Evolutionary conservation across 1,284 basidiomycete species (phyloP).

Genomic region (Boletus semigastroideus): DNA sequence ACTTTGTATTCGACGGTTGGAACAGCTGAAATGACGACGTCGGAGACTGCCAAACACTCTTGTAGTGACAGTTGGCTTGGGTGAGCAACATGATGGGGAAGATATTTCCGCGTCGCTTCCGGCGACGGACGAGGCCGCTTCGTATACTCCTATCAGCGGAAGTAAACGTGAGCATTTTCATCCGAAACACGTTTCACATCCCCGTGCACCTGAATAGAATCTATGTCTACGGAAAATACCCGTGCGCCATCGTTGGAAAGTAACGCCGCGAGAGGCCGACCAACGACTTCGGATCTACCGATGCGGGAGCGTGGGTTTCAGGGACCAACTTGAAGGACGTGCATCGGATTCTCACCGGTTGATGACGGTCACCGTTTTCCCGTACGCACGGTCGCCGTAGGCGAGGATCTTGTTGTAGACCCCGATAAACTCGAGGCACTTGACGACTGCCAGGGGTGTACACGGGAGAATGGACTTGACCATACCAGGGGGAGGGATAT

Average conservation of each 20-base stretch:
- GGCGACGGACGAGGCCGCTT: constrained; percentile 67
- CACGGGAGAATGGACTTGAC: constrained; percentile 96
- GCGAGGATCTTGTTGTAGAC: constrained; percentile 92
- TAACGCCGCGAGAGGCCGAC: constrained; percentile 90
- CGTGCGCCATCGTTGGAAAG: constrained; percentile 95
- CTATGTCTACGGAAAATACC: constrained; percentile 93
- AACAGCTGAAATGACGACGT: constrained; percentile 91
- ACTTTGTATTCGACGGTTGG: constrained; percentile 89
- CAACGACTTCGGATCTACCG: constrained; percentile 90
- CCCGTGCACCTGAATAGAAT: constrained; percentile 77
- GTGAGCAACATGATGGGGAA: constrained; percentile 84
- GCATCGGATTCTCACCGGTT: constrained; percentile 64
- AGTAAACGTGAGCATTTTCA: not conserved
- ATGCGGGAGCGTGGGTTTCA: constrained; percentile 4
- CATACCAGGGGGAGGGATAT: constrained; percentile 73
- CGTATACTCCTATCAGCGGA: constrained; percentile 68
- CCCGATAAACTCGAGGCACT: constrained; percentile 87
- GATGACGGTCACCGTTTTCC: constrained; percentile 91
- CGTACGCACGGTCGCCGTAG: constrained; percentile 94
- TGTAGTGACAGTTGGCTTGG: constrained; percentile 66
- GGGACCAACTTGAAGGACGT: not conserved
- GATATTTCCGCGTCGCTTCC: constrained; percentile 52
- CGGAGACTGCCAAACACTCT: constrained; percentile 77
- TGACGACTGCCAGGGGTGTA: constrained; percentile 95
- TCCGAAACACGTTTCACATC: constrained; percentile 2